Base-by-base conservation (phyloP, 192 early-diverging fungal genomes). In the Coemansia asiatica region DNA sequence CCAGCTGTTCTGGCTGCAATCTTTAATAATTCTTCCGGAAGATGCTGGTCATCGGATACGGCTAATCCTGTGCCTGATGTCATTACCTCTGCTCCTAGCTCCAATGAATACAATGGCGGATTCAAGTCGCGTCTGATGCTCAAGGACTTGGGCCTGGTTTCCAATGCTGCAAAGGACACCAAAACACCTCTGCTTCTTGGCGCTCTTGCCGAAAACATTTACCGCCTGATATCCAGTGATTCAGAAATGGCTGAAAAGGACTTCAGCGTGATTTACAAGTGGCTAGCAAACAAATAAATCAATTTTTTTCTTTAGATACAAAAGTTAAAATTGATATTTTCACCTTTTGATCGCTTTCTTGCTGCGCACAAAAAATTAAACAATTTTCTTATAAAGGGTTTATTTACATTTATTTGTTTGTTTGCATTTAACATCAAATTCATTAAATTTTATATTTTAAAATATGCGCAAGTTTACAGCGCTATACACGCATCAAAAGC, bases 31-130 rank as follows among this genome's bases (percentile, higher is more conserved):
- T 93, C 90, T 4, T 87, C 89, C 0, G 96, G 95, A 28, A 83
- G 93, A 23, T 94, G 92, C 83, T 98, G 96, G 95, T 87, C 87
- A 56, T 91, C 92, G 33, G 96, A 97, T 58, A 91, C 89, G 4
- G 92, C 94, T 64, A 95, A 96, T 69, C 96, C 95, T 29, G 85
- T 85, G 44, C 96, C 96, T 0, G 91, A 90, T 27, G 86, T 94
- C 29, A 82, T 92, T 71, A 78, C 87, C 6, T 89, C 85, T 49
- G 91, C 91, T 10, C 94, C 96, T 2, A 85, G 92, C 12, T 84
- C 85, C 27, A 84, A 87, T 16, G 88, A 84, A 31, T 98, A 97
- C 72, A 79, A 85, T 33, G 95, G 94, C 64, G 96, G 96, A 35
- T 98, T 98, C 75, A 93, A 90, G 28, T 87, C 90, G 28, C 79